phyloP scores from a whole-genome alignment of 306 rosid species.

The Ormosia semicastrata region DNA sequence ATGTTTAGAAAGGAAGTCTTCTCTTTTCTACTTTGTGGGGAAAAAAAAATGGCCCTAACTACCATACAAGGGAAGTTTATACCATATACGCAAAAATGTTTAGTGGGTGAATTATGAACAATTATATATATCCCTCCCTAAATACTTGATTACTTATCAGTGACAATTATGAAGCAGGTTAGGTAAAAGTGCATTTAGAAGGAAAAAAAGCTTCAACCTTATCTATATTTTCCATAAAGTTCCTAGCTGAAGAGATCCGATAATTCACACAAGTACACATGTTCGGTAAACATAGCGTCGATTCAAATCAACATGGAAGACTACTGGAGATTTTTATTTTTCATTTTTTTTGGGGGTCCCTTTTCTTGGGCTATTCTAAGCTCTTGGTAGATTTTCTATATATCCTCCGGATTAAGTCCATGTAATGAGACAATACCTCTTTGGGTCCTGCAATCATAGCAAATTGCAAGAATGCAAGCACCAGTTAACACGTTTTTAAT shows the following conservation, averaged over 20 bases:
- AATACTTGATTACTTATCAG: conserved; percentile 4
- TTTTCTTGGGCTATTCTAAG: neutral
- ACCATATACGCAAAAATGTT: neutral
- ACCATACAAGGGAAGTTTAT: conserved; percentile 6
- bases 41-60: neutral
- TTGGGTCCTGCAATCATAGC: neutral
- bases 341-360: neutral
- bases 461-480: conserved; percentile 24
- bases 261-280: conserved; percentile 17
- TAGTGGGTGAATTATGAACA: conserved; percentile 16
- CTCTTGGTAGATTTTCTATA: neutral
- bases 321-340: neutral
- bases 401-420: neutral
- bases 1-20: neutral
- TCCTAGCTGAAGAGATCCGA: conserved; percentile 4
- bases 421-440: conserved; percentile 12
- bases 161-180: conserved; percentile 26
- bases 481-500: conserved; percentile 34
- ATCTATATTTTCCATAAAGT: conserved; percentile 29
- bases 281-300: conserved; percentile 26
- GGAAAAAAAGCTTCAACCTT: conserved; percentile 13
- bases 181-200: conserved; percentile 27
- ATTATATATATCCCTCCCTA: neutral
- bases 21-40: neutral
- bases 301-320: conserved; percentile 31